Percentiles rank a stretch among this genome's conserved stretches.
These are phyloP conservation scores for Alternaria sp. DNA, from an alignment of 2,329 filamentous ascomycete genomes.

Conservation along the genomic window DNA sequence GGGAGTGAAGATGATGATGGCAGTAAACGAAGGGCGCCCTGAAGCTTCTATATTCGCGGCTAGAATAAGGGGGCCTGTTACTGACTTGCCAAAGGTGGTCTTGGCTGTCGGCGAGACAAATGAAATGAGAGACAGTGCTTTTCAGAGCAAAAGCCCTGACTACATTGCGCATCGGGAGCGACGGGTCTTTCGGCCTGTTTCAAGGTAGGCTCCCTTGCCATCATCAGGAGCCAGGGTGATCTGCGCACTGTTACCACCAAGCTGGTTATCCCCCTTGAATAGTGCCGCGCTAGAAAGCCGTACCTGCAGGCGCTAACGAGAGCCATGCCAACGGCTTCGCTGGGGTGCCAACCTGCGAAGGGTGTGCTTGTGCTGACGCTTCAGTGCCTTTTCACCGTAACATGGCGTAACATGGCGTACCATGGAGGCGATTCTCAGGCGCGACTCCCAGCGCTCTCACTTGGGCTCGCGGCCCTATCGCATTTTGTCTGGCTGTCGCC, in stretches of 20 bases:
- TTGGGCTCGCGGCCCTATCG: not conserved
- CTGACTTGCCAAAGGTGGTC: constrained; percentile 38
- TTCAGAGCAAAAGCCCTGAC: constrained; percentile 42
- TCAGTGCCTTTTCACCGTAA: not conserved
- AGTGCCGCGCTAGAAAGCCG: constrained; percentile 21
- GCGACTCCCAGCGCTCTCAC: not conserved
- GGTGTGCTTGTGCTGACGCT: not conserved
- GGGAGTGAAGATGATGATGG: constrained; percentile 31
- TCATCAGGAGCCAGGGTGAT: constrained; percentile 37
- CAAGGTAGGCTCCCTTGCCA: constrained; percentile 40
- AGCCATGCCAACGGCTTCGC: constrained; percentile 28
- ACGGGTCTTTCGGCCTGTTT: constrained; percentile 49
- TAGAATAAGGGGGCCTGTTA: constrained; percentile 38
- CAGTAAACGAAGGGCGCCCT: constrained; percentile 33
- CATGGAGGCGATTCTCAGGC: not conserved
- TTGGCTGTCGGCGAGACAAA: constrained; percentile 49
- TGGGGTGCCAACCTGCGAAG: constrained; percentile 12
- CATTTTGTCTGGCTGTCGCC: not conserved
- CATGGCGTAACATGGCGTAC: not conserved
- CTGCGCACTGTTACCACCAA: constrained; percentile 35
- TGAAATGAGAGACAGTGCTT: constrained; percentile 49
- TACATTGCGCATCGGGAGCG: constrained; percentile 50
- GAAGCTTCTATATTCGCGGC: constrained; percentile 41
- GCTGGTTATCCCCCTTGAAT: constrained; percentile 24
- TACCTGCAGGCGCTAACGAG: constrained; percentile 30